These are phyloP conservation scores for Colletotrichum sp. DNA, from an alignment of 2,329 filamentous ascomycete genomes.

Conservation along the genomic window DNA sequence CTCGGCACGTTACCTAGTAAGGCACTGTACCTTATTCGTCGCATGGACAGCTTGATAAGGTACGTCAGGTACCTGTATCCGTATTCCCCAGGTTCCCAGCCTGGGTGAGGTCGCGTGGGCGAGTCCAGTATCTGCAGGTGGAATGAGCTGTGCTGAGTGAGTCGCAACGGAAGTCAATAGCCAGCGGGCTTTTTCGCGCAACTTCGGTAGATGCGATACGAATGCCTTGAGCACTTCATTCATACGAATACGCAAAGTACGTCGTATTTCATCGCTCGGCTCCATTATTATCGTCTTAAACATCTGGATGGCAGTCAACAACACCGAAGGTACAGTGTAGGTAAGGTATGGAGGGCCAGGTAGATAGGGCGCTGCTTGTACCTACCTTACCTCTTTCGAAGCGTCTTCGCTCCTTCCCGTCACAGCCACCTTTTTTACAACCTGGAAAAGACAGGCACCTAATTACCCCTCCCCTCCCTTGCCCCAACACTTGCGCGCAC, in stretches of 20 bases:
- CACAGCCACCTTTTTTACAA: neutral
- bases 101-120: neutral
- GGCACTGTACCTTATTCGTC: neutral
- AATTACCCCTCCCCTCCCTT: neutral
- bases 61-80: neutral
- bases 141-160: neutral
- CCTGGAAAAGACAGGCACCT: neutral
- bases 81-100: neutral
- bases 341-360: neutral
- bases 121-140: neutral
- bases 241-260: neutral
- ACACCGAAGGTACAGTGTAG: neutral
- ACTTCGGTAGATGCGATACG: neutral
- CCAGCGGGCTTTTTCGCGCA: neutral
- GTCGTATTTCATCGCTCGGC: neutral
- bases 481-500: neutral
- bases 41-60: neutral
- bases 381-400: neutral
- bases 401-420: neutral
- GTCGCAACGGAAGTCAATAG: neutral
- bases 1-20: neutral
- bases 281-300: neutral
- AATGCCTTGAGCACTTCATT: neutral
- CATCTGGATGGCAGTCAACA: neutral
- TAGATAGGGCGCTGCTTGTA: neutral